Percentiles rank a stretch among this genome's conserved stretches.
Conservation (phyloP, 2,329 filamentous ascomycete species). For the Spiromastix sp. region DNA sequence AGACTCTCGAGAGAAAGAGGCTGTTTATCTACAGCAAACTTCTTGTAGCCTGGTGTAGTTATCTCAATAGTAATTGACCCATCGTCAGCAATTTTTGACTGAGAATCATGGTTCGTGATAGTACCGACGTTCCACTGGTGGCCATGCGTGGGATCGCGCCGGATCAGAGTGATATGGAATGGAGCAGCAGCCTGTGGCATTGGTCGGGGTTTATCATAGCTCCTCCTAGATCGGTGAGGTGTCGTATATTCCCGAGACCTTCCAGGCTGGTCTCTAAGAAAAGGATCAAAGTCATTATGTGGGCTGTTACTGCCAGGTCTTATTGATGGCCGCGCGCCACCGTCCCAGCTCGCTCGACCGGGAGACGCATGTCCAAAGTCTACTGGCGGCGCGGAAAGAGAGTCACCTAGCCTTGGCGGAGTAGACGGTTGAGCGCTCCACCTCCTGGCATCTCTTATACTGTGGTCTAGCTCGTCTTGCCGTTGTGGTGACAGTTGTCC, state of each 20-base stretch:
- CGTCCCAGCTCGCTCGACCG: constrained; percentile 4
- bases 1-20: constrained; percentile 24
- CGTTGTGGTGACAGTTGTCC: too few relatives aligned
- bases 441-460: neutral
- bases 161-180: constrained; percentile 50
- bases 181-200: constrained; percentile 4
- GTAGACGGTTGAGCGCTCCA: neutral
- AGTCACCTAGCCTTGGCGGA: neutral
- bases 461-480: neutral
- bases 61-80: constrained; percentile 43
- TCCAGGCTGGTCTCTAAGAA: too few relatives aligned
- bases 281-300: too few relatives aligned
- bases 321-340: neutral
- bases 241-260: too few relatives aligned
- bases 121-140: constrained; percentile 67
- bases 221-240: too few relatives aligned
- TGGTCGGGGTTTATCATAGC: too few relatives aligned
- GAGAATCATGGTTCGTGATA: constrained; percentile 34
- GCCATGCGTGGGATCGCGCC: constrained; percentile 59
- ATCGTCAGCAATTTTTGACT: constrained; percentile 9
- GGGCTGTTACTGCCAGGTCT: constrained; percentile 4
- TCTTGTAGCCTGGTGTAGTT: constrained; percentile 49
- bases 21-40: constrained; percentile 38
- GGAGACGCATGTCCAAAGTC: neutral
- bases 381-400: neutral